Percentiles rank a stretch among this genome's conserved stretches.
Evolutionary conservation across 164 flowering plant species (phyloP).

Genomic region (Umbilicus rupestris): DNA sequence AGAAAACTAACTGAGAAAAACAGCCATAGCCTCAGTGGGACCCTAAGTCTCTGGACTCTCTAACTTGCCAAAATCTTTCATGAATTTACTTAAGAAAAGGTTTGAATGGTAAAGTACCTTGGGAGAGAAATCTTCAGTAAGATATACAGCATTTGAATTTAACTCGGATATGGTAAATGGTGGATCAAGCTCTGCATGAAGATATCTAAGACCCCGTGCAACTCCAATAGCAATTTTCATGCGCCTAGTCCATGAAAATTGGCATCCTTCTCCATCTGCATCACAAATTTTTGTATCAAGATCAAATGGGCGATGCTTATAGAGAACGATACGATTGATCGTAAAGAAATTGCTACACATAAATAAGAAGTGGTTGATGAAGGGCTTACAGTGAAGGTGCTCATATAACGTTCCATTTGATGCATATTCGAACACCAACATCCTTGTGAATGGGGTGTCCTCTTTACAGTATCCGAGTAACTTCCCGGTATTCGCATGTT

Average conservation of each 20-base stretch:
- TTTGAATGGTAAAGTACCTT: constrained; percentile 40
- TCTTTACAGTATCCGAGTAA: constrained; percentile 82
- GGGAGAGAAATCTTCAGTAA: constrained; percentile 87
- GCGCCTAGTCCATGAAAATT: constrained; percentile 77
- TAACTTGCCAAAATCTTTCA: too few species aligned
- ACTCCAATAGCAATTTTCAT: constrained; percentile 82
- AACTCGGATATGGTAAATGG: constrained; percentile 15
- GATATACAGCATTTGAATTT: constrained; percentile 32
- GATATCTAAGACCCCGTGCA: constrained; percentile 76
- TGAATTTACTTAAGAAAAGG: background rate
- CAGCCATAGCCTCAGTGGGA: too few species aligned
- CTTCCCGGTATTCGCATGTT: constrained; percentile 71
- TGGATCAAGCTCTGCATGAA: constrained; percentile 63
- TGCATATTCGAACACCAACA: constrained; percentile 92
- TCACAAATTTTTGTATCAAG: background rate
- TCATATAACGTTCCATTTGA: constrained; percentile 90
- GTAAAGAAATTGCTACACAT: background rate
- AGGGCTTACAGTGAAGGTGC: constrained; percentile 79
- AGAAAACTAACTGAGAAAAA: too few species aligned
- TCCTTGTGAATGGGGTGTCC: constrained; percentile 70
- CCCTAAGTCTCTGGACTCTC: too few species aligned
- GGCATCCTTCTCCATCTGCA: constrained; percentile 83
- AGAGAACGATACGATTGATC: background rate
- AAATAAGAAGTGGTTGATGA: background rate
- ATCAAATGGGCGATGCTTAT: constrained; percentile 5